Percentiles rank a stretch among this genome's conserved stretches.
phyloP scores from a whole-genome alignment of 768 basidiomycete species.

The Serpula lacrymans region DNA sequence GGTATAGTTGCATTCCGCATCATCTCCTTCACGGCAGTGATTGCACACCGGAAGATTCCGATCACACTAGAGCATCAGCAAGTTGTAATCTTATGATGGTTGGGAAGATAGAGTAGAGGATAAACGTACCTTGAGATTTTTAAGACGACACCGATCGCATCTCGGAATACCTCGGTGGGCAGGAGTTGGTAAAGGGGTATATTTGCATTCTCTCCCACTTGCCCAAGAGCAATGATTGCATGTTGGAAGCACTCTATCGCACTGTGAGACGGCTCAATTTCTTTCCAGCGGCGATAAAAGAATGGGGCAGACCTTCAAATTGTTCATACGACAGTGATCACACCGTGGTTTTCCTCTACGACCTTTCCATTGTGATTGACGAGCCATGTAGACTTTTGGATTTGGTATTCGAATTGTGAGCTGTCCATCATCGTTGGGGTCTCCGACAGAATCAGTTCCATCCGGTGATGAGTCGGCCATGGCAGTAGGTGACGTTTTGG shows the following conservation, averaged over 20 bases:
- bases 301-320: slow-evolving; percentile 56
- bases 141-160: slow-evolving; percentile 65
- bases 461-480: slow-evolving; percentile 35
- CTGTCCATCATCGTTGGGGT: slow-evolving; percentile 45
- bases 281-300: slow-evolving; percentile 3
- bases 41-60: slow-evolving; percentile 70
- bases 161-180: slow-evolving; percentile 73
- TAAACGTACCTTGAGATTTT: slow-evolving; percentile 59
- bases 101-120: too few relatives aligned
- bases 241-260: slow-evolving; percentile 65
- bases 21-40: slow-evolving; percentile 52
- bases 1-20: slow-evolving; percentile 64
- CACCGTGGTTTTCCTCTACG: slow-evolving; percentile 73
- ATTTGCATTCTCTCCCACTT: slow-evolving; percentile 61
- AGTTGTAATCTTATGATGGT: background rate
- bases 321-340: slow-evolving; percentile 68
- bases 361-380: slow-evolving; percentile 72
- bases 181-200: slow-evolving; percentile 71
- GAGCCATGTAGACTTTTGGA: slow-evolving; percentile 62
- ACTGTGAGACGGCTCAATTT: slow-evolving; percentile 36
- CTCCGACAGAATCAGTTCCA: slow-evolving; percentile 36
- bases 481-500: slow-evolving; percentile 1
- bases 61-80: slow-evolving; percentile 50
- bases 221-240: slow-evolving; percentile 73
- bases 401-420: slow-evolving; percentile 67